Evolutionary conservation across 257 asterid genomes (phyloP), one percentile per base, ranked within the genome.

Genomic region (Penstemon newberryi): DNA sequence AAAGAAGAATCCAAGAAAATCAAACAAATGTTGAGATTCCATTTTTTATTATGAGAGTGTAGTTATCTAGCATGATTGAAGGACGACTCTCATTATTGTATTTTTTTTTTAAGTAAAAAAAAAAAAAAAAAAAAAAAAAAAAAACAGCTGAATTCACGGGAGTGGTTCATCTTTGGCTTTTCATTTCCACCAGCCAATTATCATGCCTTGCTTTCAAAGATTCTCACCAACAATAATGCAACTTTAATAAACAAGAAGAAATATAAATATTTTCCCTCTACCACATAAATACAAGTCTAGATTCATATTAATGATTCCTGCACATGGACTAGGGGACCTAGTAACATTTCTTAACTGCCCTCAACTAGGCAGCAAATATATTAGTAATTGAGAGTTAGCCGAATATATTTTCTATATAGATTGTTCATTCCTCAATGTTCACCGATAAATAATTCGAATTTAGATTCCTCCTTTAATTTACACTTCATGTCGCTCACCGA

Each of bases 61-160:
- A 38, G 4, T 2, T 37, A 8, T 8, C 13, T 15, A 15, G 47
- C 25, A 45, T 52, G 47, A 75, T 19, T 37, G 63, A 44, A 2
- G 52, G 61, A 9, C 57, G 52, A 40, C 50, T 18, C 5, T 38
- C 59, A n/a, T 9, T 7, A 38, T 74, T 43, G 36, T 53, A 41
- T 58, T 59, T 33, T 63, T 59, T 55, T 56, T 41, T 33, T 2
- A 15, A 15, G 18, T 6, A n/a, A 25, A 7, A 43, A 4, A 53
- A 53, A 7, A 41, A 0, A 52, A 37, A 53, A 56, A 56, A 58
- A 40, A 50, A 53, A 7, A 41, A 0, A 52, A 37, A 53, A 56
- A 56, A 58, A 40, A 50, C 4, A 66, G 78, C 90, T 66, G 77
- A 82, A 78, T 79, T 83, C 77, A 82, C 84, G 87, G 86, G 89